Percentiles rank a stretch among this genome's conserved stretches.
phyloP scores from a whole-genome alignment of 768 basidiomycete genomes.

The Tephrocybe sp. region DNA sequence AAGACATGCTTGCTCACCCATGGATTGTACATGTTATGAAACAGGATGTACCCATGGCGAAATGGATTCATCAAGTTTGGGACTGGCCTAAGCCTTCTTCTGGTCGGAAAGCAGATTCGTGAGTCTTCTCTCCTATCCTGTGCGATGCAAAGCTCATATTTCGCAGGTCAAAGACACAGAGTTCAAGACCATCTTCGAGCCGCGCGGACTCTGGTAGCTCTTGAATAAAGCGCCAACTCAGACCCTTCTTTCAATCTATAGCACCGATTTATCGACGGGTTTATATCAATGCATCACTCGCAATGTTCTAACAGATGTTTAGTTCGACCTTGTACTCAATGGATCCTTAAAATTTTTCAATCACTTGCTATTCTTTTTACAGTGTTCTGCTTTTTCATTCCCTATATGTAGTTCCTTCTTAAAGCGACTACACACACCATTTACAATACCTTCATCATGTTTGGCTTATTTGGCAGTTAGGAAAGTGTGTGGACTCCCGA shows the following conservation, averaged over 20 bases:
- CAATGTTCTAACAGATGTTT: background rate
- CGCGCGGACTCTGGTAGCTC: conserved; percentile 14
- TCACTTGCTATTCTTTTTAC: background rate
- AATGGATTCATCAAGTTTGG: conserved; percentile 87
- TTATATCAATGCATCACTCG: background rate
- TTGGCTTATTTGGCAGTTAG: conserved; percentile 5
- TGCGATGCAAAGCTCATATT: background rate
- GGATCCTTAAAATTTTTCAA: background rate
- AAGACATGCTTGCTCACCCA: conserved; percentile 77
- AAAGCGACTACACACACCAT: conserved; percentile 1
- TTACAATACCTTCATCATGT: conserved; percentile 12
- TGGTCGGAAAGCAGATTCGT: conserved; percentile 39
- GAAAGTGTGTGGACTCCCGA: conserved; percentile 13
- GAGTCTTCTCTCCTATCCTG: conserved; percentile 24
- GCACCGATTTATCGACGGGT: no score
- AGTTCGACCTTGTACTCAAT: conserved; percentile 2
- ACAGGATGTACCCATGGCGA: conserved; percentile 84
- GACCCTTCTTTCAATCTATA: conserved; percentile 15
- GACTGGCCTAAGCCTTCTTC: conserved; percentile 55
- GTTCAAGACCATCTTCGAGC: conserved; percentile 20
- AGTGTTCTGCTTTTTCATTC: background rate
- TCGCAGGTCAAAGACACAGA: conserved; percentile 24
- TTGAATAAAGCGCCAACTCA: conserved; percentile 9
- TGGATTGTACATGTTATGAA: conserved; percentile 80
- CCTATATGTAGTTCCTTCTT: conserved; percentile 1